A percentile compares a stretch with the other conserved stretches of the same genome.
Evolutionary conservation across 306 rosid species (phyloP).

Genomic region (Arachis hypogaea): DNA sequence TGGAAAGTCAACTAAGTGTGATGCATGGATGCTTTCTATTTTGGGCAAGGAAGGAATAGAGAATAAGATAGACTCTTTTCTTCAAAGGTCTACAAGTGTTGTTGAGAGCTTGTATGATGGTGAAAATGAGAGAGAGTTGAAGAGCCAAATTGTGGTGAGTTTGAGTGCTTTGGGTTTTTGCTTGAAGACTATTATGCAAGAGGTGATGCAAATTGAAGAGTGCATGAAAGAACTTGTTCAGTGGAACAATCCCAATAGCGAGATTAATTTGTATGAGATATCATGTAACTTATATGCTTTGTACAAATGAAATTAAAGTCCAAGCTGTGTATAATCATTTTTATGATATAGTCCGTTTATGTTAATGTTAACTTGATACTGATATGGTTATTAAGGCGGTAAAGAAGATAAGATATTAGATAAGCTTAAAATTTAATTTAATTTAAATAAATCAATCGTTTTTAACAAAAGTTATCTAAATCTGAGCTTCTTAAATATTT

Average conservation of each 20-base stretch:
- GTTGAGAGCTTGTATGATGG: conserved; percentile 40
- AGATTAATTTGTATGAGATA: conserved; percentile 51
- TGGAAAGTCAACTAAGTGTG: conserved; percentile 44
- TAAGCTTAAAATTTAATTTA: no score
- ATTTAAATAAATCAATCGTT: no score
- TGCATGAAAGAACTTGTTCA: conserved; percentile 54
- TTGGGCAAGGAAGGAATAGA: conserved; percentile 51
- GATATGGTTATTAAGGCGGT: no score
- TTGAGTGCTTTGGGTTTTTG: conserved; percentile 54
- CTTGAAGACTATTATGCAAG: conserved; percentile 43
- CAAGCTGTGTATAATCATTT: neutral
- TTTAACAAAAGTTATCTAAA: no score
- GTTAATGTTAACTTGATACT: no score
- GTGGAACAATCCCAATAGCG: conserved; percentile 58
- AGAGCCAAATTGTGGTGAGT: conserved; percentile 52
- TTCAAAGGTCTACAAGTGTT: conserved; percentile 43
- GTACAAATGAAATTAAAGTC: conserved; percentile 27
- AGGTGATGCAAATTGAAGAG: conserved; percentile 49
- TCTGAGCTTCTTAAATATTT: no score
- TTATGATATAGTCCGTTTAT: neutral
- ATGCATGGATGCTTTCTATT: conserved; percentile 17
- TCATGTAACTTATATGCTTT: conserved; percentile 43
- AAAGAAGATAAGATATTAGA: no score
- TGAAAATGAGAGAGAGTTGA: conserved; percentile 44
- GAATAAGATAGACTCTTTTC: conserved; percentile 45